These are phyloP conservation scores for Solioccasus polychromus DNA, from an alignment of 768 basidiomycete genomes.

Conservation along the genomic window DNA sequence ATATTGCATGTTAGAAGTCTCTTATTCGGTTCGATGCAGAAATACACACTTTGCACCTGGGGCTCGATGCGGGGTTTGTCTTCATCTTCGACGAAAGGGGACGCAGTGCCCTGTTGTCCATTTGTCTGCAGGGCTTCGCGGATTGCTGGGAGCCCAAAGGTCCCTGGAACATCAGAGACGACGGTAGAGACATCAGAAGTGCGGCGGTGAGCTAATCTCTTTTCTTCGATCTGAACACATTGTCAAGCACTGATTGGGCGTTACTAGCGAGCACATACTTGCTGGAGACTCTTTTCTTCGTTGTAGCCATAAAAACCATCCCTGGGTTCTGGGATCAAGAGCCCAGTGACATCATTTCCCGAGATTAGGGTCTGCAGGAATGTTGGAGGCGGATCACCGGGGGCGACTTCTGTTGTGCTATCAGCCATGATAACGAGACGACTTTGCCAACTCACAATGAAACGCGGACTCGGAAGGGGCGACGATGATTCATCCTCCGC, in stretches of 20 bases:
- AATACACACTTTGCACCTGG: conserved; percentile 31
- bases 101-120: conserved; percentile 11
- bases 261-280: conserved; percentile 44
- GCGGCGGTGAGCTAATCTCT: conserved; percentile 63
- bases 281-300: conserved; percentile 74
- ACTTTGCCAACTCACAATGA: not conserved
- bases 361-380: not conserved
- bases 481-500: conserved; percentile 5
- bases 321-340: conserved; percentile 47
- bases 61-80: conserved; percentile 33
- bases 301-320: conserved; percentile 80
- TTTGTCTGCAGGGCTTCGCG: conserved; percentile 24
- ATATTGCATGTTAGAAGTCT: conserved; percentile 4
- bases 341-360: conserved; percentile 18
- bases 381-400: not conserved
- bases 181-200: conserved; percentile 47
- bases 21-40: not conserved
- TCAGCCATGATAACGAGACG: conserved; percentile 18
- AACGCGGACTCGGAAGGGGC: not conserved
- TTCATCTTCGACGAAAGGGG: conserved; percentile 34
- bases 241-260: conserved; percentile 2
- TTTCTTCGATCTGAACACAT: conserved; percentile 66
- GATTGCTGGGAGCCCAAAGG: conserved; percentile 39
- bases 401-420: not conserved
- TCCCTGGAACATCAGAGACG: conserved; percentile 32